A percentile compares a stretch with the other conserved stretches of the same genome.
Evolutionary conservation across 805 yeast species (phyloP).

Genomic region (Starmera dryadoides): DNA sequence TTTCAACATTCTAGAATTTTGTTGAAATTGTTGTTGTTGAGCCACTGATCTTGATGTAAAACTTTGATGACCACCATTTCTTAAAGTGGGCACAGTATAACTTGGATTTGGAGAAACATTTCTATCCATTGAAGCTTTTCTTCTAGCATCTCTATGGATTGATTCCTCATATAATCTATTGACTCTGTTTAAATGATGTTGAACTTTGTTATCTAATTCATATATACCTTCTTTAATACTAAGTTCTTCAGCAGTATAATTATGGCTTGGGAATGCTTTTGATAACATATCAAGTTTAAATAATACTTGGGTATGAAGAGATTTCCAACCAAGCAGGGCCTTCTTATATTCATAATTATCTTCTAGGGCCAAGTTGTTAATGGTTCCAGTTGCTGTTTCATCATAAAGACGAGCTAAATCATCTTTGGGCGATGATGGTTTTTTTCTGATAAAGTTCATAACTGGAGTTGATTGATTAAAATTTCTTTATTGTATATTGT

Average conservation of each 20-base stretch:
- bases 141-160: conserved; percentile 1
- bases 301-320: conserved; percentile 54
- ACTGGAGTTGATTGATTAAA: background rate
- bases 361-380: conserved; percentile 51
- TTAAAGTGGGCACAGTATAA: conserved; percentile 16
- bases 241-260: conserved; percentile 37
- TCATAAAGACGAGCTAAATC: conserved; percentile 54
- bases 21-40: conserved; percentile 9
- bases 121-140: background rate
- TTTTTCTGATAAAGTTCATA: conserved; percentile 49
- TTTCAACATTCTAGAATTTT: conserved; percentile 21
- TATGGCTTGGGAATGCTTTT: conserved; percentile 25
- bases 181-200: conserved; percentile 33
- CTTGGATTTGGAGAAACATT: conserved; percentile 1
- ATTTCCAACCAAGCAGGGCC: conserved; percentile 69
- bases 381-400: conserved; percentile 52
- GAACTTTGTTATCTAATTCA: conserved; percentile 13
- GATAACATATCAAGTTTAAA: conserved; percentile 49
- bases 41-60: conserved; percentile 11
- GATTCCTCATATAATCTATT: conserved; percentile 14
- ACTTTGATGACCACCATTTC: conserved; percentile 17
- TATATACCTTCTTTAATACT: conserved; percentile 26
- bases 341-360: conserved; percentile 43
- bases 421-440: conserved; percentile 53
- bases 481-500: no score